A percentile compares a stretch with the other conserved stretches of the same genome.
phyloP scores from a whole-genome alignment of 2,329 filamentous ascomycete genomes.

The Bimuria novae-zelandiae region DNA sequence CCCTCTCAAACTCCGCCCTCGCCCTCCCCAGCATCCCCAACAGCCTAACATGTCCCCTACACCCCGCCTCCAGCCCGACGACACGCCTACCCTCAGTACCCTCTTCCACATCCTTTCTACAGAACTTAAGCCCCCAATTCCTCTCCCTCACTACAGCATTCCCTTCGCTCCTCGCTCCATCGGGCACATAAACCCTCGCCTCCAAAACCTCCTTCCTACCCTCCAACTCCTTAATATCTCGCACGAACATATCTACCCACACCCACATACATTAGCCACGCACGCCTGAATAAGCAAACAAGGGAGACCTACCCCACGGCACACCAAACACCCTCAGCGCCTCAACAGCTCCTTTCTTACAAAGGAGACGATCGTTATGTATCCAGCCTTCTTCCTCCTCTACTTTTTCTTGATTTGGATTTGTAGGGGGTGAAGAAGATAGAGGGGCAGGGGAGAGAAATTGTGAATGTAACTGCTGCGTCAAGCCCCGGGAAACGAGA shows the following conservation, averaged over 20 bases:
- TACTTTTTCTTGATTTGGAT: background rate
- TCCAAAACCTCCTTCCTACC: background rate
- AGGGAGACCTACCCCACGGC: background rate
- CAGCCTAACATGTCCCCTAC: background rate
- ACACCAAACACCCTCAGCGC: background rate
- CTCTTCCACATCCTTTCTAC: too few relatives aligned
- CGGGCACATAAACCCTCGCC: background rate
- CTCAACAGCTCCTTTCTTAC: background rate
- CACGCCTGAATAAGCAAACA: background rate
- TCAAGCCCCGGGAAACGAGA: conserved; percentile 21
- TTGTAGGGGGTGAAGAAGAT: background rate
- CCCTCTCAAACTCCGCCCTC: too few relatives aligned
- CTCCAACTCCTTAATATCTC: background rate
- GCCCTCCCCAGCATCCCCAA: too few relatives aligned
- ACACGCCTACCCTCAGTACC: too few relatives aligned
- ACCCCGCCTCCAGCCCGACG: too few relatives aligned
- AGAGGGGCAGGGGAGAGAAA: background rate
- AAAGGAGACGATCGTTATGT: background rate
- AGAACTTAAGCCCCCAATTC: background rate
- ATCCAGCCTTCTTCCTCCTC: conserved; percentile 1
- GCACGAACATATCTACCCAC: background rate
- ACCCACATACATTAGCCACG: background rate
- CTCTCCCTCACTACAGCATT: background rate
- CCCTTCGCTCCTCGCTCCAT: background rate
- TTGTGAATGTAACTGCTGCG: conserved; percentile 21